These are phyloP conservation scores for Dothideomycetidae sp. DNA, from an alignment of 2,329 filamentous ascomycete genomes.

Conservation along the genomic window DNA sequence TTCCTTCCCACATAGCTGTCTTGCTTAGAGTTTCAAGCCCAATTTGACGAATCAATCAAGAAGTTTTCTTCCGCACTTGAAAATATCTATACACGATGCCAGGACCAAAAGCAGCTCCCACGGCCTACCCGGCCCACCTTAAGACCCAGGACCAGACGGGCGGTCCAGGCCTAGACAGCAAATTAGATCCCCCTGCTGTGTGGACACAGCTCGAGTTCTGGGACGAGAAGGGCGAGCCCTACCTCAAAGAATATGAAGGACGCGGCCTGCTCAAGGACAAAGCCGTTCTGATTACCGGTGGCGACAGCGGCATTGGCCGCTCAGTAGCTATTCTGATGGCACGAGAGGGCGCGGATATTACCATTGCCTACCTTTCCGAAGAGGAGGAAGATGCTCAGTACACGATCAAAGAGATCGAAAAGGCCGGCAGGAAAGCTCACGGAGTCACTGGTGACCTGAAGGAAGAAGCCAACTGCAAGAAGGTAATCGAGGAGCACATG, in stretches of 20 bases:
- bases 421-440: conserved; percentile 34
- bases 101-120: conserved; percentile 12
- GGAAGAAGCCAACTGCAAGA: conserved; percentile 36
- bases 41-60: too few species aligned
- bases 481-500: conserved; percentile 40
- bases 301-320: conserved; percentile 33
- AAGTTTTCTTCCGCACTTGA: not conserved
- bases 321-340: conserved; percentile 43
- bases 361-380: conserved; percentile 41
- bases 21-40: too few species aligned
- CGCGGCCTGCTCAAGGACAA: conserved; percentile 21
- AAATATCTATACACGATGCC: conserved; percentile 13
- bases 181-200: conserved; percentile 19
- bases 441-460: conserved; percentile 37
- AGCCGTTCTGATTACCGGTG: conserved; percentile 17
- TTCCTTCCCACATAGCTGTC: too few species aligned
- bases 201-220: conserved; percentile 23
- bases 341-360: conserved; percentile 43
- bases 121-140: conserved; percentile 18
- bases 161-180: conserved; percentile 20
- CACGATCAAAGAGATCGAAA: conserved; percentile 39
- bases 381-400: conserved; percentile 43
- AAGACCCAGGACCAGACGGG: conserved; percentile 20
- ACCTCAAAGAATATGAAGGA: conserved; percentile 22
- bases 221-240: conserved; percentile 20